These are phyloP conservation scores for Metschnikowia kunwiensis DNA, from an alignment of 805 yeast genomes.

Conservation along the genomic window DNA sequence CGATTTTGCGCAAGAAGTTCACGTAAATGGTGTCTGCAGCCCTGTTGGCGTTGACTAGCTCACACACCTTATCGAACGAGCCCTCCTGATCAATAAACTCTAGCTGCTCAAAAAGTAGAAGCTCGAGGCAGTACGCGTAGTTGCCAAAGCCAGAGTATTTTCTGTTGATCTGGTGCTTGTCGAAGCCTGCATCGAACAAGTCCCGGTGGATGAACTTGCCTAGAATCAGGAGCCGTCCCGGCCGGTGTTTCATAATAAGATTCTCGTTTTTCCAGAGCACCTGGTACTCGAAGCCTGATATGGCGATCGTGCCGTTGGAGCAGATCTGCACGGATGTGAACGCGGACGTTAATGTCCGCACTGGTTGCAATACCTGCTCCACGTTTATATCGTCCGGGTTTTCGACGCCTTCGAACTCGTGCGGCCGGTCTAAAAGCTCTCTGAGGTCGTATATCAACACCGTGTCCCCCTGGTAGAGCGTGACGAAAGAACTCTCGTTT, in stretches of 20 bases:
- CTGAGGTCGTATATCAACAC: conserved; percentile 28
- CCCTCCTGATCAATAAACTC: conserved; percentile 17
- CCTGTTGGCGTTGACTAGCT: conserved; percentile 18
- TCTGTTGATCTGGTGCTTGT: conserved; percentile 26
- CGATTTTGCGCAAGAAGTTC: conserved; percentile 58
- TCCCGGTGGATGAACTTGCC: conserved; percentile 48
- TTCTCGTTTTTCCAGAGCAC: conserved; percentile 26
- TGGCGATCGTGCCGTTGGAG: conserved; percentile 29
- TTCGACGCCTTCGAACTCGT: conserved; percentile 17
- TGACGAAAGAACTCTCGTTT: conserved; percentile 18
- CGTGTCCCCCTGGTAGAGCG: conserved; percentile 39
- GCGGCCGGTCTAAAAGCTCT: conserved; percentile 25
- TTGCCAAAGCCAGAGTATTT: conserved; percentile 41
- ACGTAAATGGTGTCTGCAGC: conserved; percentile 38
- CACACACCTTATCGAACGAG: conserved; percentile 14
- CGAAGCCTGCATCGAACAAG: conserved; percentile 21
- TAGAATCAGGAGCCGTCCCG: conserved; percentile 43
- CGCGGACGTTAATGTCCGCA: conserved; percentile 23
- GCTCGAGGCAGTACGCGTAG: conserved; percentile 49
- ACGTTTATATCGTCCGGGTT: conserved; percentile 15
- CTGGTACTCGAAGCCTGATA: conserved; percentile 42
- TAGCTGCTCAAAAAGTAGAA: conserved; percentile 43
- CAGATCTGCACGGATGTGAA: conserved; percentile 12
- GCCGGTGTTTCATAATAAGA: conserved; percentile 30
- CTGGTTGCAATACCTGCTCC: conserved; percentile 24